These are phyloP conservation scores for Chlorella sp. DNA, from an alignment of 139 green algal genomes.

Conservation along the genomic window DNA sequence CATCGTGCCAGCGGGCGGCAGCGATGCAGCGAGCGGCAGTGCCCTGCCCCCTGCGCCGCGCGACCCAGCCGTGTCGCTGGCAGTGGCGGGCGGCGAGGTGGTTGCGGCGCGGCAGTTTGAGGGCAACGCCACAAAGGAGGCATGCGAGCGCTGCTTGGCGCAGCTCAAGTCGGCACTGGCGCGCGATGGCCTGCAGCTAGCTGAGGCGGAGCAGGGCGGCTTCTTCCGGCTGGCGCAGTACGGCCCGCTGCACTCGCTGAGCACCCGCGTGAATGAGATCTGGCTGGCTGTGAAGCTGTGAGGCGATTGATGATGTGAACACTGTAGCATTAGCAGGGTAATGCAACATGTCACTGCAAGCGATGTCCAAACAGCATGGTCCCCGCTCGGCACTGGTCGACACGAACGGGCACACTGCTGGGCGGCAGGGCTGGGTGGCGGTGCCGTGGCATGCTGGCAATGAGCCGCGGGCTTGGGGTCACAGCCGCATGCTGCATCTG, in stretches of 20 bases:
- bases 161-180: slow-evolving; percentile 46
- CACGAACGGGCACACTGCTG: too few species aligned
- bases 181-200: slow-evolving; percentile 61
- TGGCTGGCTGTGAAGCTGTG: slow-evolving; percentile 57
- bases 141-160: slow-evolving; percentile 38
- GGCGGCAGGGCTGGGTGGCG: too few species aligned
- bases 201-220: slow-evolving; percentile 48
- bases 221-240: slow-evolving; percentile 72
- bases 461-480: too few species aligned
- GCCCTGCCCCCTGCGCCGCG: slow-evolving; percentile 16
- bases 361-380: too few species aligned
- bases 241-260: slow-evolving; percentile 66
- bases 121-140: slow-evolving; percentile 66
- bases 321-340: too few species aligned
- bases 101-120: slow-evolving; percentile 67
- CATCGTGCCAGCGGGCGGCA: neutral
- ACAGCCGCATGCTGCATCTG: too few species aligned
- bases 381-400: too few species aligned
- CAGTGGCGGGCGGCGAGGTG: slow-evolving; percentile 66
- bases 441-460: too few species aligned
- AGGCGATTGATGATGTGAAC: too few species aligned
- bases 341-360: too few species aligned
- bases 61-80: slow-evolving; percentile 41
- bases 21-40: neutral
- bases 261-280: slow-evolving; percentile 68